Conservation (phyloP, 1,284 basidiomycete genomes). For the Cutaneotrichosporon mucoides region DNA sequence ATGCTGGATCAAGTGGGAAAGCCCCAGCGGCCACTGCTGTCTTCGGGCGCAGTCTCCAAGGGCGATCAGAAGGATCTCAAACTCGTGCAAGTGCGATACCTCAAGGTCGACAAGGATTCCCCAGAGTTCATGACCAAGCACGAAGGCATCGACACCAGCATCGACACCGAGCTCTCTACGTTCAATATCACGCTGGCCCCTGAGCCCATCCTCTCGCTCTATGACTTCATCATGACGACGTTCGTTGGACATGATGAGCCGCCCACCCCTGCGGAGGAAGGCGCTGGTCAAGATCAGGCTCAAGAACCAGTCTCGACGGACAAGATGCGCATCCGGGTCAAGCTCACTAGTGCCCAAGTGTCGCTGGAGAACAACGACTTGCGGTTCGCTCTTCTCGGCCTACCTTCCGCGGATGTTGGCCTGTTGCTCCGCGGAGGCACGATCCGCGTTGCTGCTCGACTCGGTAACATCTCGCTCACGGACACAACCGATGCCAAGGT, state of each 20-base stretch:
- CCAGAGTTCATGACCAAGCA: constrained; percentile 80
- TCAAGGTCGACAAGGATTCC: constrained; percentile 73
- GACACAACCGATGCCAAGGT: constrained; percentile 69
- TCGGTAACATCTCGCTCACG: constrained; percentile 79
- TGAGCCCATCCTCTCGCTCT: constrained; percentile 84
- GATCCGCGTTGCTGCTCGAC: constrained; percentile 73
- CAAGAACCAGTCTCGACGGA: constrained; percentile 38
- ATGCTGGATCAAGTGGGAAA: constrained; percentile 56
- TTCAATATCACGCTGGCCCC: constrained; percentile 87
- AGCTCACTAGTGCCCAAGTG: constrained; percentile 86
- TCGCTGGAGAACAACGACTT: constrained; percentile 72
- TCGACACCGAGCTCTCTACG: constrained; percentile 87
- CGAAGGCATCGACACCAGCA: constrained; percentile 82
- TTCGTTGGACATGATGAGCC: constrained; percentile 62
- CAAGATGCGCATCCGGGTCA: constrained; percentile 78
- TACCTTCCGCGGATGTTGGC: constrained; percentile 87
- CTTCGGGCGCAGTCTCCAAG: constrained; percentile 59
- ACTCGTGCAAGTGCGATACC: constrained; percentile 79
- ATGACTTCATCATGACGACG: constrained; percentile 97
- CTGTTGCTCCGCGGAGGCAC: constrained; percentile 71
- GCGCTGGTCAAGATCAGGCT: not conserved
- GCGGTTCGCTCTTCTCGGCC: constrained; percentile 76
- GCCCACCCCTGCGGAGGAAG: not conserved
- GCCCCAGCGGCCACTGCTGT: constrained; percentile 66
- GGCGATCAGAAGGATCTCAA: constrained; percentile 53